phyloP scores from a whole-genome alignment of 352 stramenopile genomes.

The Pythium coloratum region DNA sequence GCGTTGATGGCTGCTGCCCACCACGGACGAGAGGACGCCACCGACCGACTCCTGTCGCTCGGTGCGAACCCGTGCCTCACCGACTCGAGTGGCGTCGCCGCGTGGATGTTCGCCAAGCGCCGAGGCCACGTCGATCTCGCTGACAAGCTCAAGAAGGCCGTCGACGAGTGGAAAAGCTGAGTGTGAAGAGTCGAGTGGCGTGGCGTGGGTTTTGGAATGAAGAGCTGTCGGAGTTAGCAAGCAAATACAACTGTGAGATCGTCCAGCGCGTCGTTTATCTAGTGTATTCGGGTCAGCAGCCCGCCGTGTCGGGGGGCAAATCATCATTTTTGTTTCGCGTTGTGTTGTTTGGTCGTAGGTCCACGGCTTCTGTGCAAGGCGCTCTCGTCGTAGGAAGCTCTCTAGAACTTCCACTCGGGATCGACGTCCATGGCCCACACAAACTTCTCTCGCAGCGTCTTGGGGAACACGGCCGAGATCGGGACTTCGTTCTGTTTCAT shows the following conservation, averaged over 20 bases:
- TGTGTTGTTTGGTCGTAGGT: background rate
- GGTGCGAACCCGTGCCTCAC: slow-evolving; percentile 64
- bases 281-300: slow-evolving; percentile 3
- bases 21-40: slow-evolving; percentile 76
- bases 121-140: slow-evolving; percentile 63
- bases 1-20: slow-evolving; percentile 79
- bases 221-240: background rate
- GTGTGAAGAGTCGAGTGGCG: background rate
- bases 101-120: slow-evolving; percentile 72
- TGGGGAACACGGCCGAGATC: slow-evolving; percentile 98
- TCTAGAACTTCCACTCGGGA: slow-evolving; percentile 95
- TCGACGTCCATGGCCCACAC: slow-evolving; percentile 99
- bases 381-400: background rate
- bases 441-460: slow-evolving; percentile 99
- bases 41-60: slow-evolving; percentile 57
- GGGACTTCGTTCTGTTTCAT: slow-evolving; percentile 90
- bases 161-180: slow-evolving; percentile 53
- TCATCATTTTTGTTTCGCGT: background rate
- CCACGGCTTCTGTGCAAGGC: background rate
- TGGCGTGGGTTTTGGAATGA: no score
- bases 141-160: slow-evolving; percentile 69
- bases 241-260: background rate
- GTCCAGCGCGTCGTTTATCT: background rate
- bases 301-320: slow-evolving; percentile 3
- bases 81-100: slow-evolving; percentile 53